These are phyloP conservation scores for Auriscalpium vulgare DNA, from an alignment of 768 basidiomycete species.

Conservation along the genomic window DNA sequence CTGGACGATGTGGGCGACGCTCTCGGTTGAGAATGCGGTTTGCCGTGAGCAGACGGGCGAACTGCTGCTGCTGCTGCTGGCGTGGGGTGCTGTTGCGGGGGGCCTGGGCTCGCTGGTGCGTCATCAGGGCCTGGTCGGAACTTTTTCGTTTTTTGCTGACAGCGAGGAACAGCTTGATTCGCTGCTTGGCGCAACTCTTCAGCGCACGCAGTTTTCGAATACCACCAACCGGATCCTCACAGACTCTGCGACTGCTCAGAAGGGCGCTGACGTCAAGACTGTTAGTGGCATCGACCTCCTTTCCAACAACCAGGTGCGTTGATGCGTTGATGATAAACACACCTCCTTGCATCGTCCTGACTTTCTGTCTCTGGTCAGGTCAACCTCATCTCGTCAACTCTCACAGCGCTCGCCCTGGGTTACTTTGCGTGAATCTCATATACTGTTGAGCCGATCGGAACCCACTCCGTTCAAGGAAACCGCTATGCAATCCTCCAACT, in stretches of 20 bases:
- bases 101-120: conserved; percentile 70
- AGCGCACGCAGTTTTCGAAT: conserved; percentile 67
- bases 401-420: conserved; percentile 13
- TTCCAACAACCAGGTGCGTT: conserved; percentile 74
- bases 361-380: conserved; percentile 2
- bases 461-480: neutral
- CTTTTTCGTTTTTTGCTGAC: neutral
- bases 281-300: conserved; percentile 61
- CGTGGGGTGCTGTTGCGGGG: conserved; percentile 61
- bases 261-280: conserved; percentile 39
- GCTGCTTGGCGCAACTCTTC: conserved; percentile 79
- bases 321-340: neutral
- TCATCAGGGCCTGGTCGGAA: neutral
- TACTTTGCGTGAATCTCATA: conserved; percentile 6
- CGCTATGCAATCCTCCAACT: neutral
- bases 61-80: conserved; percentile 36
- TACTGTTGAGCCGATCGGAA: neutral
- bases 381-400: conserved; percentile 14
- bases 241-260: conserved; percentile 29
- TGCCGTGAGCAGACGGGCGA: conserved; percentile 36
- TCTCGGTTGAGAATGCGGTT: conserved; percentile 53
- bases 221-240: conserved; percentile 56
- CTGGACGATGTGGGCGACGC: conserved; percentile 40
- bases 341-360: neutral
- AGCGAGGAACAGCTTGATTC: conserved; percentile 61